phyloP scores from a whole-genome alignment of 2,329 filamentous ascomycete genomes.

The Botrytis deweyae region DNA sequence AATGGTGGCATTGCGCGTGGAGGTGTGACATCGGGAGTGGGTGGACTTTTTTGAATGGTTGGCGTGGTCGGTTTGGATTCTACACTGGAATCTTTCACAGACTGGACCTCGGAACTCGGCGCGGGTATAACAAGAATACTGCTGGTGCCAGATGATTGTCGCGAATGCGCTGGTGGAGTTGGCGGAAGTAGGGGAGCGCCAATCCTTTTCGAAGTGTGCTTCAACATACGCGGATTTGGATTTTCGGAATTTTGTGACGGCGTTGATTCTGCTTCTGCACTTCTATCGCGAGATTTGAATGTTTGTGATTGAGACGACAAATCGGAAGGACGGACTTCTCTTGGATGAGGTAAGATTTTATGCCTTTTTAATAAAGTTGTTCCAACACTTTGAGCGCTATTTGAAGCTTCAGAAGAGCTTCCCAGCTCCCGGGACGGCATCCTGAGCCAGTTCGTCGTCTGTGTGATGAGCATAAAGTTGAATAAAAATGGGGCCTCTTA shows the following conservation, averaged over 20 bases:
- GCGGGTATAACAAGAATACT: slow-evolving; percentile 25
- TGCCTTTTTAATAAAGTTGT: slow-evolving; percentile 38
- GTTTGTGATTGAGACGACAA: slow-evolving; percentile 28
- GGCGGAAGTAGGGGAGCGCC: slow-evolving; percentile 48
- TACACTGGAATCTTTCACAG: slow-evolving; percentile 23
- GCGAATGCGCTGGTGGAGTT: slow-evolving; percentile 62
- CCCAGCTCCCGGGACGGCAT: slow-evolving; percentile 38
- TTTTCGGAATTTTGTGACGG: slow-evolving; percentile 34
- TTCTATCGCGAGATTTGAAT: slow-evolving; percentile 31
- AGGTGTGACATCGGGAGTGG: slow-evolving; percentile 74
- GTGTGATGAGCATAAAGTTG: slow-evolving; percentile 39
- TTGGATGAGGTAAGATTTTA: slow-evolving; percentile 39
- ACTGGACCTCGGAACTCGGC: slow-evolving; percentile 29
- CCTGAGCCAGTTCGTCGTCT: slow-evolving; percentile 38
- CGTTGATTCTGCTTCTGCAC: slow-evolving; percentile 33
- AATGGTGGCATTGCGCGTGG: slow-evolving; percentile 54
- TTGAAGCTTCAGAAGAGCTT: slow-evolving; percentile 34
- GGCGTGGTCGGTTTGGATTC: slow-evolving; percentile 55
- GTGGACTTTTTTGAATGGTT: slow-evolving; percentile 64
- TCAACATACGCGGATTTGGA: slow-evolving; percentile 38
- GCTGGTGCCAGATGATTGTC: slow-evolving; percentile 52
- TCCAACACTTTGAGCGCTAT: slow-evolving; percentile 31
- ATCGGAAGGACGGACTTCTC: slow-evolving; percentile 28
- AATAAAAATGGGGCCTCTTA: slow-evolving; percentile 7
- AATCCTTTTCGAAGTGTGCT: slow-evolving; percentile 38